phyloP scores from a whole-genome alignment of 2,329 filamentous ascomycete genomes.

The Aspergillus eucalypticola region DNA sequence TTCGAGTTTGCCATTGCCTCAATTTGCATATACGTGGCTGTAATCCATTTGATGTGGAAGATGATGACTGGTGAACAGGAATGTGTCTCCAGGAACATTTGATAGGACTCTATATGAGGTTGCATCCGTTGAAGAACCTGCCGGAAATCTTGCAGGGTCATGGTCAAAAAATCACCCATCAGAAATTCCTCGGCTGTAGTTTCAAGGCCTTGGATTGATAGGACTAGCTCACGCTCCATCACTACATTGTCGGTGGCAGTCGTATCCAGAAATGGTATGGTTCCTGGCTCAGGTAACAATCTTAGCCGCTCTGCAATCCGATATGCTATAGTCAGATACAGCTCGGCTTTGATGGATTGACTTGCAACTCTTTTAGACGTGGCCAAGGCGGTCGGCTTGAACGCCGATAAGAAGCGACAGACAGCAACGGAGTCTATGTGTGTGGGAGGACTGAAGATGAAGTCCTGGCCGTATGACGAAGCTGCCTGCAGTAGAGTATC shows the following conservation, averaged over 20 bases:
- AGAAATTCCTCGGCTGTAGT: conserved; percentile 8
- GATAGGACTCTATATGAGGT: conserved; percentile 15
- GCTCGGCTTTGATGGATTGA: conserved; percentile 15
- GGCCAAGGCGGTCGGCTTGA: conserved; percentile 19
- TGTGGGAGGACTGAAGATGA: conserved; percentile 20
- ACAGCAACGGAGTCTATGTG: conserved; percentile 18
- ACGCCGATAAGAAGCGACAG: conserved; percentile 17
- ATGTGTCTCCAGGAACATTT: conserved; percentile 10
- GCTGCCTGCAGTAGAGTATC: conserved; percentile 15
- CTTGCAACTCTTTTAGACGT: conserved; percentile 16
- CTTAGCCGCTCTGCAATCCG: conserved; percentile 13
- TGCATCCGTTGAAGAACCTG: conserved; percentile 7
- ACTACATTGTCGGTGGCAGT: background rate
- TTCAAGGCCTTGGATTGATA: conserved; percentile 14
- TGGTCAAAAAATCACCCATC: conserved; percentile 12
- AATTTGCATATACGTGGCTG: conserved; percentile 12
- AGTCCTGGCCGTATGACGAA: conserved; percentile 19
- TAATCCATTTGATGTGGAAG: conserved; percentile 18
- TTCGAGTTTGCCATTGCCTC: conserved; percentile 15
- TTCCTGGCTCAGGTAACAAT: conserved; percentile 5
- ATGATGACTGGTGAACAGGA: conserved; percentile 15
- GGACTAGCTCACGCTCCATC: conserved; percentile 13
- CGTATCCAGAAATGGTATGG: background rate
- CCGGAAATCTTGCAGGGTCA: conserved; percentile 11
- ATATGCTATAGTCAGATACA: conserved; percentile 18